Evolutionary conservation across 1,139 yeast genomes (phyloP), one percentile per base, ranked within the genome.

Genomic region (Yamadazyma songkhlaensis): DNA sequence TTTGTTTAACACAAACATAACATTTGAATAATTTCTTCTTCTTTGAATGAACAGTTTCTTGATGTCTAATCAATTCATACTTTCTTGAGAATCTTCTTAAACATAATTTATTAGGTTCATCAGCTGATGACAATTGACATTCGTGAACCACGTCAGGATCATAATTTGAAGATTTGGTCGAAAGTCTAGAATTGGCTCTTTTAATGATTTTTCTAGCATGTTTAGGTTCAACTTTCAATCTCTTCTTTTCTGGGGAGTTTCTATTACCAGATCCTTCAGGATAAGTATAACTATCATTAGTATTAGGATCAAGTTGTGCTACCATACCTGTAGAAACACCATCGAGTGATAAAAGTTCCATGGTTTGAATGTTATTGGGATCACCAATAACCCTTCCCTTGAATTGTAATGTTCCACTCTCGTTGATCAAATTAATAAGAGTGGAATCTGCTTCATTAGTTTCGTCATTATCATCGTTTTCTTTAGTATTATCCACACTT

Each of bases 41-140:
- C 38, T 85, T 74, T 2, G 97, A 92, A 60, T 92, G 98, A 38
- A 92, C 92, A 0, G 97, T 90, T 57, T 92, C 96, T 62, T 90
- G 96, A 60, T 92, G 97, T 52, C 98, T 78, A 23, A 90, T 84
- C 54, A 92, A 72, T 64, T 92, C 98, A 55, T 92, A 92, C 24
- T 96, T 95, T 51, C 98, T 76, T 12, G 97, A 88, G 57, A 92
- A 92, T 45, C 84, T 77, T 52, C 95, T 86, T 48, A 79, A 67
- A 59, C 97, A 90, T 37, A 79, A 73, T 47, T 74, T 70, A 33
- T 82, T 59, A 3, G 73, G 70, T 35, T 65, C 72, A 44, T 71
- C 77, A 6, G 76, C 67, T 1, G 74, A 67, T 2, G 76, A 68
- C 24, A 71, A 54, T 45, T 68, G 75, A 50, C 77, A 71, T 48